phyloP scores from a whole-genome alignment of 2,329 filamentous ascomycete species.

The Pyricularia sp. region DNA sequence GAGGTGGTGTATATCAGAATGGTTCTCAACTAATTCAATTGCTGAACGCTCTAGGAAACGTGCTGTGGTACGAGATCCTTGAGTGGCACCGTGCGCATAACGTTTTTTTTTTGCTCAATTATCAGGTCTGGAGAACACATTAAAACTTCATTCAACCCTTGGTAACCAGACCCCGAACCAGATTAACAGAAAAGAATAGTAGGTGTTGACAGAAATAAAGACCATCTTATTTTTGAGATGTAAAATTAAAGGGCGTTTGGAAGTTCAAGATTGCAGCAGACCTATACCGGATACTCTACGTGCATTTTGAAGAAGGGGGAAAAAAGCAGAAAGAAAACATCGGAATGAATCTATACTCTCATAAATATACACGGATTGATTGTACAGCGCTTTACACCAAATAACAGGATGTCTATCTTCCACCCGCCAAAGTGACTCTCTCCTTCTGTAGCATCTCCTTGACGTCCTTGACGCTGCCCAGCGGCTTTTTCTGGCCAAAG shows the following conservation, averaged over 20 bases:
- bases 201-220: background rate
- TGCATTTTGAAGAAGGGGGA: background rate
- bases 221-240: background rate
- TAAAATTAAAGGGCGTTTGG: background rate
- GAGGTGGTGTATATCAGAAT: background rate
- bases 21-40: background rate
- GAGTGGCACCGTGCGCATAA: background rate
- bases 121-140: background rate
- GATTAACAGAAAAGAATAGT: background rate
- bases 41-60: background rate
- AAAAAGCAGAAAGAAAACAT: background rate
- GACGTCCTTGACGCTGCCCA: slow-evolving; percentile 39
- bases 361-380: slow-evolving; percentile 8
- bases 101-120: background rate
- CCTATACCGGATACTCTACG: background rate
- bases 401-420: slow-evolving; percentile 10
- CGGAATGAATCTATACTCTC: background rate
- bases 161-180: background rate
- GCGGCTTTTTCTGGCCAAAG: slow-evolving; percentile 37
- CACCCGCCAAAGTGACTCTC: slow-evolving; percentile 14
- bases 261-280: background rate
- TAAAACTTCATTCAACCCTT: background rate
- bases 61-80: background rate
- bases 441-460: slow-evolving; percentile 18
- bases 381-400: background rate